These are phyloP conservation scores for Antonospora locustae DNA, from an alignment of 371 early-diverging fungal species.

Conservation along the genomic window DNA sequence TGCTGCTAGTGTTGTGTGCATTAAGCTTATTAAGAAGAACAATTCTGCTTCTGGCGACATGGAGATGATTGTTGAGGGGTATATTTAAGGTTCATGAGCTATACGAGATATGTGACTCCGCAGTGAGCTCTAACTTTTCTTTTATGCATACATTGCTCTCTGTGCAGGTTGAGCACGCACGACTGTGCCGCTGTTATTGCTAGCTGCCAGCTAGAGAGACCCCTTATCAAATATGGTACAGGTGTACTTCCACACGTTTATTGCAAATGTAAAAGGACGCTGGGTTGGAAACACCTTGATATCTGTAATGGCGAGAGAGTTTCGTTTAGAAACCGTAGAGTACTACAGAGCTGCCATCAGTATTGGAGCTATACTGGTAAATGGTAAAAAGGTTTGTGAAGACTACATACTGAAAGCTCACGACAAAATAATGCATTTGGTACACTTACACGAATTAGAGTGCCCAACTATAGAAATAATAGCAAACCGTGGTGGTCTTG, in stretches of 20 bases:
- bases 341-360: constrained; percentile 51
- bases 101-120: too few relatives aligned
- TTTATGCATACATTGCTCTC: too few relatives aligned
- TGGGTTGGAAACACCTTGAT: constrained; percentile 49
- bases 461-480: constrained; percentile 43
- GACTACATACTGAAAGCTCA: constrained; percentile 35
- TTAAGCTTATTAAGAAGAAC: constrained; percentile 9
- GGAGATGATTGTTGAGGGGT: too few relatives aligned
- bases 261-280: constrained; percentile 50
- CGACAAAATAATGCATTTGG: constrained; percentile 52
- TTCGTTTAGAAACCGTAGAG: constrained; percentile 32
- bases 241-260: constrained; percentile 46
- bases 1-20: constrained; percentile 2
- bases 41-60: too few relatives aligned
- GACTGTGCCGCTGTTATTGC: too few relatives aligned
- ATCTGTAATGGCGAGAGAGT: constrained; percentile 49
- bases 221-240: too few relatives aligned
- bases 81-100: too few relatives aligned
- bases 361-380: constrained; percentile 51
- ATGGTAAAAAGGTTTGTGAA: constrained; percentile 30
- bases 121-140: too few relatives aligned
- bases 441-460: constrained; percentile 54
- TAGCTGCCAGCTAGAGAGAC: too few relatives aligned
- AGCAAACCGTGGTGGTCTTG: constrained; percentile 35
- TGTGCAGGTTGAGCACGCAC: too few relatives aligned